Evolutionary conservation across 371 early-diverging fungal genomes (phyloP).

Genomic region (Vairimorpha ceranae): DNA sequence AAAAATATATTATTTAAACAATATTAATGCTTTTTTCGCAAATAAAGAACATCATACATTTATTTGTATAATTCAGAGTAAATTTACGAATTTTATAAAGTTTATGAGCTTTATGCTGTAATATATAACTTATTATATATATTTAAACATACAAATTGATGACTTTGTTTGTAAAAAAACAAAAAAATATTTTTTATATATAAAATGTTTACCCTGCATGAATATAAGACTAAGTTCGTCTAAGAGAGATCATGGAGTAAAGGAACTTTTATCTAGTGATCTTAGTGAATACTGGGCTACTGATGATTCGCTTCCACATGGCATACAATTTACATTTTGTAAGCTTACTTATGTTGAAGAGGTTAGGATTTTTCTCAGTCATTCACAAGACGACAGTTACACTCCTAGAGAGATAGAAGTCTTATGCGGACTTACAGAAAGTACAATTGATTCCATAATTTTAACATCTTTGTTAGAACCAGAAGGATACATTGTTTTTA

Average conservation of each 20-base stretch:
- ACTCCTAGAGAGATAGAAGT: conserved; percentile 71
- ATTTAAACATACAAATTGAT: too few relatives aligned
- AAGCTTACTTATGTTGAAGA: conserved; percentile 60
- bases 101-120: too few relatives aligned
- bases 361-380: conserved; percentile 71
- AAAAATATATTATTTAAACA: too few relatives aligned
- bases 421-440: conserved; percentile 68
- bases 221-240: conserved; percentile 59
- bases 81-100: too few relatives aligned
- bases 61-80: too few relatives aligned
- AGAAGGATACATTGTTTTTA: conserved; percentile 69
- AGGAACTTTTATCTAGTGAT: conserved; percentile 56
- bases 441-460: conserved; percentile 65
- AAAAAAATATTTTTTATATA: too few relatives aligned
- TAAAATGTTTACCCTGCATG: conserved; percentile 46
- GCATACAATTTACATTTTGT: conserved; percentile 57
- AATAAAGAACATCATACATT: too few relatives aligned
- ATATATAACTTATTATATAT: too few relatives aligned
- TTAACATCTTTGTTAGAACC: conserved; percentile 67
- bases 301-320: conserved; percentile 62
- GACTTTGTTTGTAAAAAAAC: too few relatives aligned
- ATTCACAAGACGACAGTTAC: conserved; percentile 77
- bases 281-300: conserved; percentile 60
- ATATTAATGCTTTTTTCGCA: too few relatives aligned
- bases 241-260: conserved; percentile 62